phyloP scores from a whole-genome alignment of 164 flowering plant species.

The Sextonia rubra region DNA sequence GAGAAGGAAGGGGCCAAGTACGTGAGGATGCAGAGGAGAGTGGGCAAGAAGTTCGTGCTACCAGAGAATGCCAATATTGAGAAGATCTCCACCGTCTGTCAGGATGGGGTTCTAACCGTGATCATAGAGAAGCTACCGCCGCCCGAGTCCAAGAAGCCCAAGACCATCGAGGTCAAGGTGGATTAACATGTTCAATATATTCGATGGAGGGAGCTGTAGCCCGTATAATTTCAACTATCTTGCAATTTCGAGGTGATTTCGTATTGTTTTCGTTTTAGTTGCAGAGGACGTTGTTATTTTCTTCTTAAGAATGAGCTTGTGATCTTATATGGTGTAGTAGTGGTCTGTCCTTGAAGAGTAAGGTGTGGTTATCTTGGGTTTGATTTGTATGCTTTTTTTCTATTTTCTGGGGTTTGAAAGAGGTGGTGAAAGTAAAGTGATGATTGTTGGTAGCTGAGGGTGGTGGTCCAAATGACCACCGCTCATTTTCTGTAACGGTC shows the following conservation, averaged over 20 bases:
- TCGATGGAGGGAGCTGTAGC: no score
- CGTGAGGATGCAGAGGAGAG: constrained; percentile 54
- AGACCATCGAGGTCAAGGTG: constrained; percentile 51
- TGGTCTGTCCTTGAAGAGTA: no score
- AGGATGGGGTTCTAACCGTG: constrained; percentile 60
- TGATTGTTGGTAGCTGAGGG: no score
- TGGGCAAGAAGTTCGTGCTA: constrained; percentile 54
- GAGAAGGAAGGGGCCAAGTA: constrained; percentile 48
- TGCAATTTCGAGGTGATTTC: no score
- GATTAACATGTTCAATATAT: constrained; percentile 12
- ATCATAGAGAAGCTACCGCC: constrained; percentile 58
- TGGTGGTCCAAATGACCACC: no score
- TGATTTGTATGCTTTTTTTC: not conserved
- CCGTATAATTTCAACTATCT: no score
- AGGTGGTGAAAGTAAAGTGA: not conserved
- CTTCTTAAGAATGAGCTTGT: no score
- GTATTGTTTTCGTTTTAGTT: no score
- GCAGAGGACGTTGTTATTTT: no score
- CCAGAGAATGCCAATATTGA: constrained; percentile 55
- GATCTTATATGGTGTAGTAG: no score
- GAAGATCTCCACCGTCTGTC: constrained; percentile 37
- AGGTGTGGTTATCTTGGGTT: no score
- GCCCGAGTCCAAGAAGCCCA: constrained; percentile 68
- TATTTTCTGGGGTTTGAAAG: not conserved
- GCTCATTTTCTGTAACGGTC: no score